A percentile compares a stretch with the other conserved stretches of the same genome.
Evolutionary conservation across 257 asterid species (phyloP).

Genomic region (Coffea canephora): DNA sequence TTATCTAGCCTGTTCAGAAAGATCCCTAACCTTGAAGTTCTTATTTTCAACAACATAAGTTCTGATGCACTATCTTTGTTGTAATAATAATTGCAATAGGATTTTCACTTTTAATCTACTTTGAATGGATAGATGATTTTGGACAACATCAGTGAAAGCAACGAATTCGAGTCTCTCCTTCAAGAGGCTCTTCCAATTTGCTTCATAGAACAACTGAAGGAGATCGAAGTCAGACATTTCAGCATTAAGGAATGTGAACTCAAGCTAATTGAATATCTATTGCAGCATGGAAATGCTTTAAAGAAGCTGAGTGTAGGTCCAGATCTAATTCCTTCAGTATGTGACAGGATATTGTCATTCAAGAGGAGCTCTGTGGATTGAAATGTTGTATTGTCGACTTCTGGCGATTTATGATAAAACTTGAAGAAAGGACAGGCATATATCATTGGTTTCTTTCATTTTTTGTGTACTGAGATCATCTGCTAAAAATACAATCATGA

Average conservation of each 20-base stretch:
- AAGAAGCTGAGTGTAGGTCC: background rate
- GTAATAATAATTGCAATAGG: no score
- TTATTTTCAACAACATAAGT: background rate
- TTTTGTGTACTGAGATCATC: no score
- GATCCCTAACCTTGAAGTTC: slow-evolving; percentile 2
- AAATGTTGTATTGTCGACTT: no score
- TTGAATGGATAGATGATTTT: background rate
- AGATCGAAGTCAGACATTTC: background rate
- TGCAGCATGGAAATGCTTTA: background rate
- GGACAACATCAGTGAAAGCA: background rate
- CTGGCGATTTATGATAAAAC: background rate
- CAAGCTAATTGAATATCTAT: slow-evolving; percentile 1
- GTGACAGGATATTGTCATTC: slow-evolving; percentile 1
- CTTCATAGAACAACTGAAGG: background rate
- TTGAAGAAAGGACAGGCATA: no score
- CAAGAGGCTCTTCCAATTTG: background rate
- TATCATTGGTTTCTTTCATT: no score
- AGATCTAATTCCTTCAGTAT: background rate
- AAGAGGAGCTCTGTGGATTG: background rate
- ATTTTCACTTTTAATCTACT: no score
- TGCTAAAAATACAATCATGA: no score
- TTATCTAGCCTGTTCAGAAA: background rate
- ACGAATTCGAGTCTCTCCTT: background rate
- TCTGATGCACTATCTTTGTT: background rate
- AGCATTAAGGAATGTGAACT: background rate